Evolutionary conservation across 1,284 basidiomycete genomes (phyloP).

Genomic region (Farysia itapuensis): DNA sequence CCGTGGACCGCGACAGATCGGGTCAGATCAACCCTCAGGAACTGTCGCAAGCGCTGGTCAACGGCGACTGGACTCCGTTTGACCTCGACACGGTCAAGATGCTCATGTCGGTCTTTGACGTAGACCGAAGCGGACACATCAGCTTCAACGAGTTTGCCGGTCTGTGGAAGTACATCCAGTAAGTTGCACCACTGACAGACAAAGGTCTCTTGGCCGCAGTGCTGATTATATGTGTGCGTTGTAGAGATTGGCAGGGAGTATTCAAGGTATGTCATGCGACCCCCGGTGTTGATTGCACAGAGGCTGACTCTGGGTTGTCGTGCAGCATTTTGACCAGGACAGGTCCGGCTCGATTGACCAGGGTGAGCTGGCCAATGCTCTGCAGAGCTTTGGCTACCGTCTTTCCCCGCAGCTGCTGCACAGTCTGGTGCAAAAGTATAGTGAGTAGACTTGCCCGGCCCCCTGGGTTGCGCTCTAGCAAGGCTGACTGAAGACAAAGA

Average conservation of each 20-base stretch:
- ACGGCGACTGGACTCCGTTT: slow-evolving; percentile 52
- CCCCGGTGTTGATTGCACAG: too few relatives aligned
- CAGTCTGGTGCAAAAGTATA: slow-evolving; percentile 45
- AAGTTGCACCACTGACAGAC: too few relatives aligned
- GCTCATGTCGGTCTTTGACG: slow-evolving; percentile 53
- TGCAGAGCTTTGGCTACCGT: slow-evolving; percentile 47
- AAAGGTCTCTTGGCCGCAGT: too few relatives aligned
- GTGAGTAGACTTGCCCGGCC: too few relatives aligned
- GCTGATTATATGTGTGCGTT: too few relatives aligned
- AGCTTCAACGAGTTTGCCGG: slow-evolving; percentile 52
- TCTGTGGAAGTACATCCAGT: slow-evolving; percentile 51
- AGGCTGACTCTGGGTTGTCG: too few relatives aligned
- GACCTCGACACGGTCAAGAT: slow-evolving; percentile 51
- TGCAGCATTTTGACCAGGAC: slow-evolving; percentile 46
- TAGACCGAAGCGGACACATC: slow-evolving; percentile 46
- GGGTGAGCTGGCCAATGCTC: slow-evolving; percentile 37
- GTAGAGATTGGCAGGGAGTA: slow-evolving; percentile 52
- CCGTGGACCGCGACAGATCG: slow-evolving; percentile 43
- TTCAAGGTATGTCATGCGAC: slow-evolving; percentile 24
- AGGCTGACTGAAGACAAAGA: too few relatives aligned
- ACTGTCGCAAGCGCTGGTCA: slow-evolving; percentile 48
- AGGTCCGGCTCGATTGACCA: slow-evolving; percentile 44
- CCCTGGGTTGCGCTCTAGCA: too few relatives aligned
- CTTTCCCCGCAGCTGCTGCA: slow-evolving; percentile 43
- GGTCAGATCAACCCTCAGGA: slow-evolving; percentile 47